These are phyloP conservation scores for Trametes sanguinea DNA, from an alignment of 768 basidiomycete genomes.

Conservation along the genomic window DNA sequence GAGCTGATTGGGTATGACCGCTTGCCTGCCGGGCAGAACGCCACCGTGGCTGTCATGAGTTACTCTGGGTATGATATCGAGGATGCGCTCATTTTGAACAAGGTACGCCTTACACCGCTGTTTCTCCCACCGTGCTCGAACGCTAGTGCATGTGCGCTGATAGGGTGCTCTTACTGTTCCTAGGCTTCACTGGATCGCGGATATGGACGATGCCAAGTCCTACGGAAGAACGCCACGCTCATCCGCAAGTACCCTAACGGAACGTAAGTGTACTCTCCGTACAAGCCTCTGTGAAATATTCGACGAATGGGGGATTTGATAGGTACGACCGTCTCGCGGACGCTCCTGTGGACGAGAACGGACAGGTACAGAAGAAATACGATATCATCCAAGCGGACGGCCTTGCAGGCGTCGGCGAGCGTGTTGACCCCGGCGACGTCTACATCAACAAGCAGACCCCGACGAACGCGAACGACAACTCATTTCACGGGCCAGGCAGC, in stretches of 20 bases:
- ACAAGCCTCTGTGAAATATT: slow-evolving; percentile 2
- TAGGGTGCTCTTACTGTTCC: slow-evolving; percentile 6
- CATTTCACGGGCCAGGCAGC: slow-evolving; percentile 82
- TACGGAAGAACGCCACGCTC: slow-evolving; percentile 92
- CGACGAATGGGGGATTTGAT: slow-evolving; percentile 1
- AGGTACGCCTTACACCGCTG: slow-evolving; percentile 44
- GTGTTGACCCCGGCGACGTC: slow-evolving; percentile 89
- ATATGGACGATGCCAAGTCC: slow-evolving; percentile 95
- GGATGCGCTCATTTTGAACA: slow-evolving; percentile 96
- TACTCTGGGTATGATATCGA: slow-evolving; percentile 99
- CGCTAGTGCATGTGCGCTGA: background rate
- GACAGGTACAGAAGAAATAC: slow-evolving; percentile 78
- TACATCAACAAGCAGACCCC: slow-evolving; percentile 98
- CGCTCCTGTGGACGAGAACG: slow-evolving; percentile 83
- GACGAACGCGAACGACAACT: slow-evolving; percentile 89
- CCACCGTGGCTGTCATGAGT: slow-evolving; percentile 98
- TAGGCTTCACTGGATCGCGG: slow-evolving; percentile 96
- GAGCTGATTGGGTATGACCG: slow-evolving; percentile 96
- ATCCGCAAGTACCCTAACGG: slow-evolving; percentile 97
- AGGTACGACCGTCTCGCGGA: slow-evolving; percentile 95
- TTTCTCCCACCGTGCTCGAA: slow-evolving; percentile 3
- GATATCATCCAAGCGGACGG: slow-evolving; percentile 92
- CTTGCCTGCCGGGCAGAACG: slow-evolving; percentile 97
- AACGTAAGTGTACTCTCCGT: slow-evolving; percentile 61
- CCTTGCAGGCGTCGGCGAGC: slow-evolving; percentile 91